Evolutionary conservation across 441 rosid genomes (phyloP).

Genomic region (Bruguiera hainesii): DNA sequence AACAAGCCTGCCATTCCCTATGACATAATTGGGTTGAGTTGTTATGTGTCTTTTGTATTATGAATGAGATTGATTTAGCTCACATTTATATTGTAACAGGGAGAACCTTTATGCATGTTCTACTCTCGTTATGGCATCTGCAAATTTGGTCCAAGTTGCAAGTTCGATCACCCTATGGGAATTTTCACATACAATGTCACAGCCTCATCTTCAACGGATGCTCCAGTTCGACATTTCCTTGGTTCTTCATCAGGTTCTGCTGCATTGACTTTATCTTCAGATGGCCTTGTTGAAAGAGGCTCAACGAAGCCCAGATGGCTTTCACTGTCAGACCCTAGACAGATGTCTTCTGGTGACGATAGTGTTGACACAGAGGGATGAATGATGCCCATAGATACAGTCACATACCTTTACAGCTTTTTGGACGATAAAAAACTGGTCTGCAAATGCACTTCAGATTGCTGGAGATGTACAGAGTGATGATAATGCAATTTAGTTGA

Average conservation of each 20-base stretch:
- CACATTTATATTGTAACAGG: slow-evolving; percentile 45
- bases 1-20: too few species aligned
- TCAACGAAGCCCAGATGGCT: slow-evolving; percentile 53
- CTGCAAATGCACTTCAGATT: slow-evolving; percentile 65
- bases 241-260: slow-evolving; percentile 56
- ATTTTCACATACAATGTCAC: slow-evolving; percentile 63
- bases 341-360: slow-evolving; percentile 68
- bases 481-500: slow-evolving; percentile 43
- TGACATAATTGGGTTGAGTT: too few species aligned
- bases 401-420: slow-evolving; percentile 23
- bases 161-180: slow-evolving; percentile 97
- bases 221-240: slow-evolving; percentile 45
- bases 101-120: slow-evolving; percentile 91
- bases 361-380: slow-evolving; percentile 61
- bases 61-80: slow-evolving; percentile 25
- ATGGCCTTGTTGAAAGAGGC: slow-evolving; percentile 71
- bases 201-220: slow-evolving; percentile 56
- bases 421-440: slow-evolving; percentile 33
- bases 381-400: slow-evolving; percentile 21
- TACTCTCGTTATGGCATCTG: slow-evolving; percentile 95
- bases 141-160: slow-evolving; percentile 99
- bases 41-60: too few species aligned
- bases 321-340: slow-evolving; percentile 79
- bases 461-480: slow-evolving; percentile 61
- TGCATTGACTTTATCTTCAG: slow-evolving; percentile 47